phyloP scores from a whole-genome alignment of 2,329 filamentous ascomycete genomes.

The Emmonsiellopsis sp. region DNA sequence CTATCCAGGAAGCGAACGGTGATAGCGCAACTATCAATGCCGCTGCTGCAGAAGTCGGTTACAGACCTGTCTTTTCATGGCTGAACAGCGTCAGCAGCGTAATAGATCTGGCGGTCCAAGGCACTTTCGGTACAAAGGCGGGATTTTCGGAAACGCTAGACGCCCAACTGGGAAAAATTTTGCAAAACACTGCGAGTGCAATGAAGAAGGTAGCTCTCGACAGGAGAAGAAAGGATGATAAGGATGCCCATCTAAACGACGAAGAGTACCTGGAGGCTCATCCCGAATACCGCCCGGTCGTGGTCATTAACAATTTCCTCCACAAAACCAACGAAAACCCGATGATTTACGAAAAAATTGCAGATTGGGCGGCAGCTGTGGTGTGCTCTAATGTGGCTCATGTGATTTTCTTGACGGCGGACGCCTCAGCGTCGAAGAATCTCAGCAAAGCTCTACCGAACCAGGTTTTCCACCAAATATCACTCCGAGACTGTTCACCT shows the following conservation, averaged over 20 bases:
- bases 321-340: conserved; percentile 62
- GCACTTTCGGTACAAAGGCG: conserved; percentile 87
- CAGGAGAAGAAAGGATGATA: conserved; percentile 60
- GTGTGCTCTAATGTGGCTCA: conserved; percentile 85
- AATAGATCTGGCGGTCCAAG: conserved; percentile 84
- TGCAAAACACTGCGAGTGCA: conserved; percentile 71
- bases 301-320: conserved; percentile 87
- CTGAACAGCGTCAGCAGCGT: conserved; percentile 91
- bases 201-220: conserved; percentile 69
- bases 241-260: conserved; percentile 62
- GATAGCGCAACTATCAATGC: conserved; percentile 77
- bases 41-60: conserved; percentile 75
- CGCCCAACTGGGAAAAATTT: conserved; percentile 79
- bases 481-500: conserved; percentile 76
- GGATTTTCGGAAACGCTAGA: conserved; percentile 91
- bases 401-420: conserved; percentile 87
- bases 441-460: conserved; percentile 82
- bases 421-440: conserved; percentile 80
- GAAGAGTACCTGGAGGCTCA: conserved; percentile 88
- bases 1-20: conserved; percentile 80
- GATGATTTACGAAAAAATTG: conserved; percentile 65
- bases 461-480: conserved; percentile 77
- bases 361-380: conserved; percentile 81
- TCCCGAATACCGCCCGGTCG: conserved; percentile 70
- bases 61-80: conserved; percentile 90